Percentiles rank a stretch among this genome's conserved stretches.
Evolutionary conservation across 2,329 filamentous ascomycete species (phyloP).

Genomic region (Davidsoniella eucalypti): DNA sequence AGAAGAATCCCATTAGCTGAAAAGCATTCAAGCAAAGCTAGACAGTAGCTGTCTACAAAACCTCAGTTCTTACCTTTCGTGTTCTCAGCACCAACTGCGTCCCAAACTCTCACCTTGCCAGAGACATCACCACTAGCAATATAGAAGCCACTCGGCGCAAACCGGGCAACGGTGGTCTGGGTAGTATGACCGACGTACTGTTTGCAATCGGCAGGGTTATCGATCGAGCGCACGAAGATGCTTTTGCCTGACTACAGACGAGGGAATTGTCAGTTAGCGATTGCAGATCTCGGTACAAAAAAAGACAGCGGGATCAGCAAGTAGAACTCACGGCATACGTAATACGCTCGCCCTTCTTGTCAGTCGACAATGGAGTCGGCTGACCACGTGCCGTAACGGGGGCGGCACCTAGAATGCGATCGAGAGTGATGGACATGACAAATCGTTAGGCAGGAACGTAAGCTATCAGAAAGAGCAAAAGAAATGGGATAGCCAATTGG

Average conservation of each 20-base stretch:
- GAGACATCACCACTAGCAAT: slow-evolving; percentile 79
- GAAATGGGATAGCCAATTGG: not conserved
- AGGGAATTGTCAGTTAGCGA: not conserved
- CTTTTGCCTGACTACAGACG: slow-evolving; percentile 73
- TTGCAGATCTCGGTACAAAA: not conserved
- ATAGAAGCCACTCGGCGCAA: slow-evolving; percentile 88
- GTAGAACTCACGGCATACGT: slow-evolving; percentile 62
- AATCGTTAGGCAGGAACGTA: too few species aligned
- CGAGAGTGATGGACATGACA: slow-evolving; percentile 37
- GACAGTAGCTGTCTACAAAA: not conserved
- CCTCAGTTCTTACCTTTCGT: slow-evolving; percentile 45
- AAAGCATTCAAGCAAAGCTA: not conserved
- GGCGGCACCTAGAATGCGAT: slow-evolving; percentile 66
- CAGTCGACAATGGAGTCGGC: slow-evolving; percentile 74
- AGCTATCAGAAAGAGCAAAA: not conserved
- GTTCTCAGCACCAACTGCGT: slow-evolving; percentile 65
- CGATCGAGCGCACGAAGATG: slow-evolving; percentile 87
- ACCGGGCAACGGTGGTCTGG: slow-evolving; percentile 79
- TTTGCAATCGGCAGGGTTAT: slow-evolving; percentile 65
- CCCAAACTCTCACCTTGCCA: slow-evolving; percentile 82
- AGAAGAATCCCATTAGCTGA: not conserved
- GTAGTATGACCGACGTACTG: slow-evolving; percentile 89
- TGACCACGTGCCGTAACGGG: slow-evolving; percentile 73
- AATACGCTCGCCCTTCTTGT: slow-evolving; percentile 79
- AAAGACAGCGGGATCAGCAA: not conserved